Percentiles rank a stretch among this genome's conserved stretches.
Conservation (phyloP, 371 early-diverging fungal genomes). For the Dinochytrium kinnereticum region DNA sequence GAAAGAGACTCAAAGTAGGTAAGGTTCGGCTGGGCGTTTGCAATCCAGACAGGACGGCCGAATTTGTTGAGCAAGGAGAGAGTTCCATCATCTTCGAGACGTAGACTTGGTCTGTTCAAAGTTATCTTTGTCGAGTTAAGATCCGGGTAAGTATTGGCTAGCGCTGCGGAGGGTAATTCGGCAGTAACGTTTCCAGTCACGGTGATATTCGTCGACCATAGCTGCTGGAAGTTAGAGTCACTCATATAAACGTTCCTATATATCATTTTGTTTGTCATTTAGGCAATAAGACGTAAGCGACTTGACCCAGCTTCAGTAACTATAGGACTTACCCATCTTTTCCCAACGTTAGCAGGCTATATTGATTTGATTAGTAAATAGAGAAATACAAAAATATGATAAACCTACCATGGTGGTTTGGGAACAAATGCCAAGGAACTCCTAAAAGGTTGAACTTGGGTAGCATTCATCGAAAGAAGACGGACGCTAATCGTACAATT, state of each 20-base stretch:
- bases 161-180: neutral
- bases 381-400: neutral
- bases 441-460: neutral
- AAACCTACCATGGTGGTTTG: neutral
- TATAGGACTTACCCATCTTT: neutral
- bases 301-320: too few relatives aligned
- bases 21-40: neutral
- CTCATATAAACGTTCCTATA: neutral
- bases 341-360: slow-evolving; percentile 1
- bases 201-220: neutral
- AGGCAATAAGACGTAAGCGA: too few relatives aligned
- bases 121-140: neutral
- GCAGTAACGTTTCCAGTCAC: slow-evolving; percentile 3
- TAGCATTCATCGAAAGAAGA: neutral
- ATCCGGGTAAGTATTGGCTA: neutral
- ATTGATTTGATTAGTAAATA: neutral
- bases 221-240: neutral
- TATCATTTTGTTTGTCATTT: neutral
- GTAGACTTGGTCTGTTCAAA: neutral
- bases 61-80: neutral
- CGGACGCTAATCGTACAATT: slow-evolving; percentile 3
- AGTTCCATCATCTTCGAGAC: slow-evolving; percentile 5
- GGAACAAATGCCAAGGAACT: neutral
- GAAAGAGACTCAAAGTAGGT: neutral
- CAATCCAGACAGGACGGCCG: neutral